Evolutionary conservation across 345 rosid species (phyloP).

Genomic region (Rhizophora mangle): DNA sequence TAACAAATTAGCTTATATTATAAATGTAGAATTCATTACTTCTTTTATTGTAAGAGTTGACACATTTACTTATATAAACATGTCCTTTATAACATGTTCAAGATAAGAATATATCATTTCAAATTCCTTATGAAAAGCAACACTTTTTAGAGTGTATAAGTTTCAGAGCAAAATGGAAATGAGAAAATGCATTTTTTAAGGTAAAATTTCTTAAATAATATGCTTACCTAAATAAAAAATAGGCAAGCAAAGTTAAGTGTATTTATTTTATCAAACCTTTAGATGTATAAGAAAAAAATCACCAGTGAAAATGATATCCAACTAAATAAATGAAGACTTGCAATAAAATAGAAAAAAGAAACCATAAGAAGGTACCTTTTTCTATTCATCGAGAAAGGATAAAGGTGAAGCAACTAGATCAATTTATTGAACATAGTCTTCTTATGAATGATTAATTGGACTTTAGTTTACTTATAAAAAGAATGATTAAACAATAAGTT

Average conservation of each 20-base stretch:
- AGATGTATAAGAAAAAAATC: neutral
- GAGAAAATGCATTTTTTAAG: slow-evolving; percentile 93
- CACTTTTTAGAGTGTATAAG: slow-evolving; percentile 53
- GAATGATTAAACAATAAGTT: neutral
- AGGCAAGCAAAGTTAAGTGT: slow-evolving; percentile 6
- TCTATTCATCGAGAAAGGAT: slow-evolving; percentile 75
- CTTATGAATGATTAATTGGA: slow-evolving; percentile 45
- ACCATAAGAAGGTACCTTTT: slow-evolving; percentile 46
- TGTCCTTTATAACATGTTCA: slow-evolving; percentile 74
- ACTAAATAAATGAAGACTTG: neutral
- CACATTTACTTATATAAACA: slow-evolving; percentile 79
- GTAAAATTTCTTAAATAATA: slow-evolving; percentile 71
- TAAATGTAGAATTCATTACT: slow-evolving; percentile 35
- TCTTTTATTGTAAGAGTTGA: slow-evolving; percentile 99
- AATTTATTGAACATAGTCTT: slow-evolving; percentile 65
- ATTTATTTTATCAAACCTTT: neutral
- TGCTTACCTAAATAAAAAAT: slow-evolving; percentile 52
- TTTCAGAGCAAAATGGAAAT: slow-evolving; percentile 92
- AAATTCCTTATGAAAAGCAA: neutral
- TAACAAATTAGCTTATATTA: slow-evolving; percentile 2
- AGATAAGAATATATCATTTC: neutral
- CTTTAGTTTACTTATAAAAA: neutral
- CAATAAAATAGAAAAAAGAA: neutral
- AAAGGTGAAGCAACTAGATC: slow-evolving; percentile 62
- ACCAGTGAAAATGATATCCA: neutral